phyloP scores from a whole-genome alignment of 306 rosid species.

The Vicia sativa region DNA sequence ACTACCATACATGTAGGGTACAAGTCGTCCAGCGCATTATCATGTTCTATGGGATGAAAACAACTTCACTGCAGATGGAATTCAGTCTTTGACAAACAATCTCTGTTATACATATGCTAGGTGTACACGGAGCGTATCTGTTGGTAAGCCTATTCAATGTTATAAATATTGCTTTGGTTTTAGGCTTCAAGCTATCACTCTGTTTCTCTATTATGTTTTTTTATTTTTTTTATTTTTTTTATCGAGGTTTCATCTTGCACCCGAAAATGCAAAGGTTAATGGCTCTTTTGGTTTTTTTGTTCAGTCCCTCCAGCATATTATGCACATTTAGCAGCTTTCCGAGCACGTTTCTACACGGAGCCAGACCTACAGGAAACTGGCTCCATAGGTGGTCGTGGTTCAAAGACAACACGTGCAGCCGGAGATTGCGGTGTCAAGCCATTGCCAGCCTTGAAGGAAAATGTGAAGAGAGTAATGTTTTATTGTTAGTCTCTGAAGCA shows the following conservation, averaged over 20 bases:
- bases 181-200: not conserved
- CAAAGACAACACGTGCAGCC: constrained; percentile 51
- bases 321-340: constrained; percentile 94
- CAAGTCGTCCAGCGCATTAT: constrained; percentile 98
- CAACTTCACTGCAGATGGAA: constrained; percentile 84
- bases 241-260: not conserved
- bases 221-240: not conserved
- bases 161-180: not conserved
- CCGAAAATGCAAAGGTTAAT: not conserved
- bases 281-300: constrained; percentile 28
- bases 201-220: not conserved
- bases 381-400: constrained; percentile 53
- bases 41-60: constrained; percentile 97
- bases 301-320: constrained; percentile 97
- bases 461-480: constrained; percentile 97
- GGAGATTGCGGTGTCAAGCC: constrained; percentile 84
- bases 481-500: constrained; percentile 57
- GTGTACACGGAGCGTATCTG: constrained; percentile 93
- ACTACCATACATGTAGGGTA: constrained; percentile 64
- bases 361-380: constrained; percentile 84
- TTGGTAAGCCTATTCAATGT: constrained; percentile 57
- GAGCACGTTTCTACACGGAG: constrained; percentile 94
- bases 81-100: constrained; percentile 83
- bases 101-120: constrained; percentile 97
- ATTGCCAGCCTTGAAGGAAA: constrained; percentile 91